Conservation (phyloP, 1,284 basidiomycete species). For the Blastosporella zonata region DNA sequence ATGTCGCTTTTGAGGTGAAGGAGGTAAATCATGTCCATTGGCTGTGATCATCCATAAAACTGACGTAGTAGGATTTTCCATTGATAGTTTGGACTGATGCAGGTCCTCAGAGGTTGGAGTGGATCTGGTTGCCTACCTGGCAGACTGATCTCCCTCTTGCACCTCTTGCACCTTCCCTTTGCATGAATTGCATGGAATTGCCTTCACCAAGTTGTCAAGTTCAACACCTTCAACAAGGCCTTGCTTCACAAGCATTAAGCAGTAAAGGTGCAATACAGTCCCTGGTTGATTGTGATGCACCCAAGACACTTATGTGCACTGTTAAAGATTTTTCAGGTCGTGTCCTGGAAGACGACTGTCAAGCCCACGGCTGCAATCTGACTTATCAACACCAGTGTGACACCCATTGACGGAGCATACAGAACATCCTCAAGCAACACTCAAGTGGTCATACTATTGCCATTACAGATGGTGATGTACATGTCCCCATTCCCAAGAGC, state of each 20-base stretch:
- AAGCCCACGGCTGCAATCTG: conserved; percentile 18
- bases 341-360: conserved; percentile 11
- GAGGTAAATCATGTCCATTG: conserved; percentile 1
- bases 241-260: conserved; percentile 19
- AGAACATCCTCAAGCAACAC: conserved; percentile 26
- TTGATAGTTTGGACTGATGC: conserved; percentile 25
- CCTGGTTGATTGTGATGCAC: conserved; percentile 3
- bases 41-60: conserved; percentile 9
- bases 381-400: conserved; percentile 26
- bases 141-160: no score
- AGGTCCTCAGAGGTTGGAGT: conserved; percentile 38
- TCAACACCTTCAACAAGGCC: conserved; percentile 26
- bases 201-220: conserved; percentile 7
- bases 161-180: conserved; percentile 24
- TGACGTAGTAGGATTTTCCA: conserved; percentile 12
- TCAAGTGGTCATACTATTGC: conserved; percentile 15
- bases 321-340: conserved; percentile 19
- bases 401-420: conserved; percentile 25
- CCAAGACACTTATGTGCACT: conserved; percentile 26
- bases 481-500: conserved; percentile 22
- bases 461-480: conserved; percentile 28
- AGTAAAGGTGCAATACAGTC: no score
- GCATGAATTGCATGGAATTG: conserved; percentile 25
- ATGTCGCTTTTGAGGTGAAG: conserved; percentile 4
- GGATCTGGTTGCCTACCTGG: conserved; percentile 28